Percentiles rank a stretch among this genome's conserved stretches.
Evolutionary conservation across 1,139 yeast species (phyloP).

Genomic region (Schwanniomyces etchellsii): DNA sequence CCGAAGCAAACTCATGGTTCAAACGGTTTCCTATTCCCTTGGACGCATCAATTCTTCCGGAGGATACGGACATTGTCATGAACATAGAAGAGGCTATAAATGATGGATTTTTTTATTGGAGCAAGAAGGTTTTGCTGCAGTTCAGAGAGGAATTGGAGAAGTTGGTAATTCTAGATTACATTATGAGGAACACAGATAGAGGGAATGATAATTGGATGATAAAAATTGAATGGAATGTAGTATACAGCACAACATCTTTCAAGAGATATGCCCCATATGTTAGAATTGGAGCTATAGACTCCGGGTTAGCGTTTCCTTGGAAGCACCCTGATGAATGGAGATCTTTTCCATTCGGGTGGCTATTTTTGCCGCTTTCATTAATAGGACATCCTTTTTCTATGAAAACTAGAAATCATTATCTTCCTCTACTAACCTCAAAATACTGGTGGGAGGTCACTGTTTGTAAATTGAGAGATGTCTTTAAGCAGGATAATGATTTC

Average conservation of each 20-base stretch:
- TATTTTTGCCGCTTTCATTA: constrained; percentile 56
- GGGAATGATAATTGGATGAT: constrained; percentile 81
- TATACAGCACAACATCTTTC: constrained; percentile 6
- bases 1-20: constrained; percentile 60
- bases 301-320: constrained; percentile 77
- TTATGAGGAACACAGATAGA: constrained; percentile 72
- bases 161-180: constrained; percentile 63
- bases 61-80: constrained; percentile 14
- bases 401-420: constrained; percentile 50
- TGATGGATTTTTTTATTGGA: constrained; percentile 45
- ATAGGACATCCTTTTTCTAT: constrained; percentile 66
- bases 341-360: constrained; percentile 77
- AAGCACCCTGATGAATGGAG: constrained; percentile 83
- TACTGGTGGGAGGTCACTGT: constrained; percentile 70
- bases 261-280: constrained; percentile 30
- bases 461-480: constrained; percentile 39
- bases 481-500: constrained; percentile 56
- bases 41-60: constrained; percentile 15
- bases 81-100: constrained; percentile 10
- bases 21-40: constrained; percentile 52
- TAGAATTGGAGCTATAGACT: constrained; percentile 70
- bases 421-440: constrained; percentile 54
- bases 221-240: constrained; percentile 42
- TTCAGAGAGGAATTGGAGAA: constrained; percentile 64
- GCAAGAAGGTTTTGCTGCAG: constrained; percentile 40